phyloP scores from a whole-genome alignment of 352 stramenopile genomes.

The Discostella stelligera region DNA sequence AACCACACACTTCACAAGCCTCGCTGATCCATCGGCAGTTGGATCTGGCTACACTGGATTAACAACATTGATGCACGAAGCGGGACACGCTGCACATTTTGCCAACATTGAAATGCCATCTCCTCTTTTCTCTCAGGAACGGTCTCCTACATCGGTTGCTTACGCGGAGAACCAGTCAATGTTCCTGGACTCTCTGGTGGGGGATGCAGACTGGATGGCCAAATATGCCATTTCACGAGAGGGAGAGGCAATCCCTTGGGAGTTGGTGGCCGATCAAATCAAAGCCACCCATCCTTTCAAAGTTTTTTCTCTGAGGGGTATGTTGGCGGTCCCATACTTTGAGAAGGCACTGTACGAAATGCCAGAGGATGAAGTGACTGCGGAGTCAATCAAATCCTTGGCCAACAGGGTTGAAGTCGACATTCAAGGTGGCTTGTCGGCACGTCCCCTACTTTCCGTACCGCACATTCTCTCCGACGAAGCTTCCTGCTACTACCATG shows the following conservation, averaged over 20 bases:
- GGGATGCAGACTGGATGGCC: slow-evolving; percentile 68
- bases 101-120: slow-evolving; percentile 65
- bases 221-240: slow-evolving; percentile 60
- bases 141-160: slow-evolving; percentile 60
- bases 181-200: slow-evolving; percentile 70
- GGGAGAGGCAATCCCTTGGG: slow-evolving; percentile 61
- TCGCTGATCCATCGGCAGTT: slow-evolving; percentile 62
- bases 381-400: slow-evolving; percentile 55
- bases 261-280: slow-evolving; percentile 68
- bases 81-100: slow-evolving; percentile 73
- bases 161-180: slow-evolving; percentile 75
- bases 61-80: slow-evolving; percentile 73
- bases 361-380: slow-evolving; percentile 59
- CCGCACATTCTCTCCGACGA: slow-evolving; percentile 73
- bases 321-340: slow-evolving; percentile 73
- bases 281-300: slow-evolving; percentile 64
- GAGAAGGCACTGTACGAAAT: slow-evolving; percentile 78
- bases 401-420: slow-evolving; percentile 62
- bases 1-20: slow-evolving; percentile 65
- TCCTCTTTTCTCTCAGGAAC: slow-evolving; percentile 68
- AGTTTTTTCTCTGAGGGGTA: slow-evolving; percentile 57
- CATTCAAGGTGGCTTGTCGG: slow-evolving; percentile 65
- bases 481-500: slow-evolving; percentile 75
- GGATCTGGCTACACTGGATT: slow-evolving; percentile 60
- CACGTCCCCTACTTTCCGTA: slow-evolving; percentile 61